Evolutionary conservation across 2,329 filamentous ascomycete genomes (phyloP).

Genomic region (Sporothrix variecibatus): DNA sequence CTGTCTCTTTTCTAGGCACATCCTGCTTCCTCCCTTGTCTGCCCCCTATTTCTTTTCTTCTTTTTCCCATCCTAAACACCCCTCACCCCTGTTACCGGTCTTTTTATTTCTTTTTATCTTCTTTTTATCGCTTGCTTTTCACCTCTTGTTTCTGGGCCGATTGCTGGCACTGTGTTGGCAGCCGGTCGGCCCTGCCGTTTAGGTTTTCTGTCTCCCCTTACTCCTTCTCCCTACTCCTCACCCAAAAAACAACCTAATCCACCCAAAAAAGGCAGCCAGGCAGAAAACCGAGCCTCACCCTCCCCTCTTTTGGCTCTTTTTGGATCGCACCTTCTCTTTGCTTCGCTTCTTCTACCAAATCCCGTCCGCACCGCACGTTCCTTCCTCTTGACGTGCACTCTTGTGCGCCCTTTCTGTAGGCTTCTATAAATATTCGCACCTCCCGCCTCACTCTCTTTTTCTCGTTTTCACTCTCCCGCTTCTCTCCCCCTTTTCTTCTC

Average conservation of each 20-base stretch:
- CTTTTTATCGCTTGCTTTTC: neutral
- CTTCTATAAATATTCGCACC: constrained; percentile 19
- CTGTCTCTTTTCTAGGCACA: neutral
- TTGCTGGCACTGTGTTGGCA: constrained; percentile 2
- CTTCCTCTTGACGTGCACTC: constrained; percentile 18
- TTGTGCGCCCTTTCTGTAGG: neutral
- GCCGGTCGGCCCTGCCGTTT: neutral
- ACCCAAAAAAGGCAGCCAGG: constrained; percentile 16
- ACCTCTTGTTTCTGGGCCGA: neutral
- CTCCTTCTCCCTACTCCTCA: neutral
- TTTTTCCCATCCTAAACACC: neutral
- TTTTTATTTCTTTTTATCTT: neutral
- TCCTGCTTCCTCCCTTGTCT: constrained; percentile 1
- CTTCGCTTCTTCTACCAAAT: neutral
- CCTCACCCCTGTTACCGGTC: neutral
- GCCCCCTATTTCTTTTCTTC: constrained; percentile 13
- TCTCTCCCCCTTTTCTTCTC: neutral
- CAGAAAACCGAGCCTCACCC: constrained; percentile 10
- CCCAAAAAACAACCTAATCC: neutral
- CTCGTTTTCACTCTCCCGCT: neutral
- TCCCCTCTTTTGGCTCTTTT: neutral
- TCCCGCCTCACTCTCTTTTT: constrained; percentile 9
- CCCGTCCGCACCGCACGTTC: constrained; percentile 5
- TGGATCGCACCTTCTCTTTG: neutral
- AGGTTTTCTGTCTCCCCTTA: neutral